phyloP scores from a whole-genome alignment of 345 rosid genomes.

The Firmiana major region DNA sequence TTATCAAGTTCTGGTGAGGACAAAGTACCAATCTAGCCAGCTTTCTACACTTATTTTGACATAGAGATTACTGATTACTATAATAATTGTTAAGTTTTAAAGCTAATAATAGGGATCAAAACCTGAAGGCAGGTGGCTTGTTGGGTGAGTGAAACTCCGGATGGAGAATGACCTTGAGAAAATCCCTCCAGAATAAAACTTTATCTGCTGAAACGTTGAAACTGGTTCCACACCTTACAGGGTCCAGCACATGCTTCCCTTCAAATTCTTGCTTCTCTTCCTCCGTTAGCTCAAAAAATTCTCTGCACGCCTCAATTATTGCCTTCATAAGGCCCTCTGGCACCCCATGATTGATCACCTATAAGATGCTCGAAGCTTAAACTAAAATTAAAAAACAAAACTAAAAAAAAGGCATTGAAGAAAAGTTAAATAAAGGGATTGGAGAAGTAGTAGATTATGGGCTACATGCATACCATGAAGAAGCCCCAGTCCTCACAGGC shows the following conservation, averaged over 20 bases:
- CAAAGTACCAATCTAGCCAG: no score
- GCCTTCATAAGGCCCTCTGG: slow-evolving; percentile 34
- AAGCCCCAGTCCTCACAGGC: slow-evolving; percentile 66
- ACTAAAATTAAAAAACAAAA: background rate
- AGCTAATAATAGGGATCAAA: background rate
- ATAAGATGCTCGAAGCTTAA: background rate
- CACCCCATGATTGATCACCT: slow-evolving; percentile 56
- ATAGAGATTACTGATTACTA: no score
- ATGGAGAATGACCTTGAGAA: slow-evolving; percentile 40
- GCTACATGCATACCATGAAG: slow-evolving; percentile 38
- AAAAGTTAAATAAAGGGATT: background rate
- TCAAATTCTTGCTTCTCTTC: slow-evolving; percentile 43
- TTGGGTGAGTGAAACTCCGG: slow-evolving; percentile 44
- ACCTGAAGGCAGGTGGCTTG: slow-evolving; percentile 46
- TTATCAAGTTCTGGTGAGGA: no score
- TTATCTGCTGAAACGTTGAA: slow-evolving; percentile 43
- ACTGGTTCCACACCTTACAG: slow-evolving; percentile 55
- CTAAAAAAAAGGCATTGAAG: background rate
- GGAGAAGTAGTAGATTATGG: background rate
- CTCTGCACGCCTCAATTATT: slow-evolving; percentile 26
- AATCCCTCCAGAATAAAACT: slow-evolving; percentile 50
- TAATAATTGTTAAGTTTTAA: background rate
- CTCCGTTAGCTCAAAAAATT: slow-evolving; percentile 43
- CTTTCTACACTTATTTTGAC: no score
- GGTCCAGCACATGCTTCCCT: slow-evolving; percentile 49